Percentiles rank a stretch among this genome's conserved stretches.
phyloP scores from a whole-genome alignment of 495 filamentous ascomycete species.

The Penicillium cosmopolitanum region DNA sequence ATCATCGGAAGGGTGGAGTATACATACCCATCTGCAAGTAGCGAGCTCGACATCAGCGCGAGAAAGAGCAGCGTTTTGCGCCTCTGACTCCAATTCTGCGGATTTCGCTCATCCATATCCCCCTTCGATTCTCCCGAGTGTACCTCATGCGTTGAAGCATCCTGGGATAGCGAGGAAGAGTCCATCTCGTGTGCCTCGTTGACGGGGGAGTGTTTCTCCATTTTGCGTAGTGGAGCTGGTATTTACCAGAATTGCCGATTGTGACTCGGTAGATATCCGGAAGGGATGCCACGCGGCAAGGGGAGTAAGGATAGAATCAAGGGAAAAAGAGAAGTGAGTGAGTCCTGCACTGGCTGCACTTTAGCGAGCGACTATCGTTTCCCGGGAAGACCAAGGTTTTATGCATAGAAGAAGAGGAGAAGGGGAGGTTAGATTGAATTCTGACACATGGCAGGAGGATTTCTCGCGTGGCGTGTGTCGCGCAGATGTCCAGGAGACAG shows the following conservation, averaged over 20 bases:
- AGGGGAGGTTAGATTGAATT: not conserved
- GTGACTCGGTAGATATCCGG: not conserved
- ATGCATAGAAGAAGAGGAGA: slow-evolving; percentile 20
- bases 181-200: slow-evolving; percentile 19
- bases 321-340: not conserved
- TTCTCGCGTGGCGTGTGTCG: slow-evolving; percentile 31
- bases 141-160: slow-evolving; percentile 7
- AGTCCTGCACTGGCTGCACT: not conserved
- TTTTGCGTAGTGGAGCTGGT: not conserved
- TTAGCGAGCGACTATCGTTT: slow-evolving; percentile 14
- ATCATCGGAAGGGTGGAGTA: not conserved
- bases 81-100: slow-evolving; percentile 31
- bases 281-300: slow-evolving; percentile 14
- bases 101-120: slow-evolving; percentile 24
- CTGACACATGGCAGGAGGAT: slow-evolving; percentile 17
- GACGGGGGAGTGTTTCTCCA: slow-evolving; percentile 19
- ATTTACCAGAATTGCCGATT: not conserved
- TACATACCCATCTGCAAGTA: slow-evolving; percentile 43
- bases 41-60: slow-evolving; percentile 40
- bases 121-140: not conserved
- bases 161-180: slow-evolving; percentile 12
- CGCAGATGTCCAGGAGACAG: not conserved
- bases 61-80: slow-evolving; percentile 41
- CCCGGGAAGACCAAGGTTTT: slow-evolving; percentile 17
- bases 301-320: not conserved